Evolutionary conservation across 2,329 filamentous ascomycete species (phyloP), one percentile per base, ranked within the genome.

Genomic region (Bipolaris zeicola): DNA sequence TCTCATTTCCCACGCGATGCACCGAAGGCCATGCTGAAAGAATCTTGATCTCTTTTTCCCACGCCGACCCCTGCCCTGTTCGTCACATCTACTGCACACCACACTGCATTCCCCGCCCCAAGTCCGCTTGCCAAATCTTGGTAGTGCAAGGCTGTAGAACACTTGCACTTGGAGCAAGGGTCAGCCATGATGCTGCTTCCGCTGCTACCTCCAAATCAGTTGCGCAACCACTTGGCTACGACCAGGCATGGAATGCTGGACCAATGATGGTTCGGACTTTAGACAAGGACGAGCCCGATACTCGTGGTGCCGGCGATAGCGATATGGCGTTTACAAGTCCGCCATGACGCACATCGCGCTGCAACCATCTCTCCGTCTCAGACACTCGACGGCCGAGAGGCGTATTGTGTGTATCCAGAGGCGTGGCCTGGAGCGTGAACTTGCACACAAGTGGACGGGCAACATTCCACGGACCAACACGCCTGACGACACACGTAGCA

Each of bases 71-170:
- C 26, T n/a, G 46, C 36, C 22, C 22, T 41, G n/a, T 24, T 24
- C 50, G 55, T 61, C 45, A 46, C 48, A 10, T 10, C 26, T 28
- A 28, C 26, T 28, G 26, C 26, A 28, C 26, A 28, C 26, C 39
- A 46, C 53, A 50, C 56, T 56, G 45, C 31, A 16, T 43, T 47
- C n/a, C 18, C 38, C 26, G 20, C 43, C 39, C 39, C 42, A 22
- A 36, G 26, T 37, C 46, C 18, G 22, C 28, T 33, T 55, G 44
- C 24, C 49, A 31, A 33, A 24, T 31, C 52, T 43, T 31, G 20
- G 50, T 47, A 26, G 24, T 24, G 46, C 55, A 54, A 52, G 31
- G 22, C 37, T 26, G 43, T 36, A 48, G 18, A 26, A 24, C n/a
- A n/a, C 42, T 45, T 37, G 26, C 20, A n/a, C 42, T 45, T 33